Conservation (phyloP, 352 stramenopile genomes). For the Pythium folliculosum region DNA sequence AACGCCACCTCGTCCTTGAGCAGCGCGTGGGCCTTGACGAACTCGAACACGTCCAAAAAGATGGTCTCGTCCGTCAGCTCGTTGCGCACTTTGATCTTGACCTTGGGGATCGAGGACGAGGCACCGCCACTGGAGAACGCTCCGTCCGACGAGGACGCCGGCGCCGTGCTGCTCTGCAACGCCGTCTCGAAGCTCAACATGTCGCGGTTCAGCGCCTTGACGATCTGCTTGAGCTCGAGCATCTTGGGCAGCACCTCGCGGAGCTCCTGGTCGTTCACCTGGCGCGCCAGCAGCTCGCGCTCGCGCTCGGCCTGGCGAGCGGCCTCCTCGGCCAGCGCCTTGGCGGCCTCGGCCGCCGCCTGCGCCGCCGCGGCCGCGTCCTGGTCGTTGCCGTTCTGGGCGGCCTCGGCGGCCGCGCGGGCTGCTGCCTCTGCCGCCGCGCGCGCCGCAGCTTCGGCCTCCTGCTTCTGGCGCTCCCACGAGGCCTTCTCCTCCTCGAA, state of each 20-base stretch:
- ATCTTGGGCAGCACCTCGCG: conserved; percentile 93
- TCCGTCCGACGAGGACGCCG: conserved; percentile 44
- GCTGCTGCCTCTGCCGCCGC: conserved; percentile 41
- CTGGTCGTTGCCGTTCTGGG: conserved; percentile 12
- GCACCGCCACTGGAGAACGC: too few relatives aligned
- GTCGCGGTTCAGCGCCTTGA: conserved; percentile 88
- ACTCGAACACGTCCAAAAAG: conserved; percentile 94
- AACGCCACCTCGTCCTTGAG: conserved; percentile 89
- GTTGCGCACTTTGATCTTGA: conserved; percentile 92
- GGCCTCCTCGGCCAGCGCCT: conserved; percentile 32
- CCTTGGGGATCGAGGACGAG: conserved; percentile 63
- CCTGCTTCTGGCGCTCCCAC: conserved; percentile 85
- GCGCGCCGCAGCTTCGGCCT: conserved; percentile 38
- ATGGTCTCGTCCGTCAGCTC: conserved; percentile 88
- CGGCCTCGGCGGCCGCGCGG: conserved; percentile 20
- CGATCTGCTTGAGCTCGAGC: conserved; percentile 91
- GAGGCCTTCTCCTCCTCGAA: conserved; percentile 88
- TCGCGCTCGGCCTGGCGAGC: conserved; percentile 52
- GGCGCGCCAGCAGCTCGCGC: conserved; percentile 64
- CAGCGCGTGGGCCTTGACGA: conserved; percentile 85
- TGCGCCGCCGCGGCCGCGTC: conserved; percentile 21
- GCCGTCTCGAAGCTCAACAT: conserved; percentile 92
- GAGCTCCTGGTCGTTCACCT: conserved; percentile 91
- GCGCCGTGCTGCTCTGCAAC: conserved; percentile 69
- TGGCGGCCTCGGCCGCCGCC: conserved; percentile 20